Base-by-base conservation (phyloP, 345 rosid genomes). In the Durio zibethinus region DNA sequence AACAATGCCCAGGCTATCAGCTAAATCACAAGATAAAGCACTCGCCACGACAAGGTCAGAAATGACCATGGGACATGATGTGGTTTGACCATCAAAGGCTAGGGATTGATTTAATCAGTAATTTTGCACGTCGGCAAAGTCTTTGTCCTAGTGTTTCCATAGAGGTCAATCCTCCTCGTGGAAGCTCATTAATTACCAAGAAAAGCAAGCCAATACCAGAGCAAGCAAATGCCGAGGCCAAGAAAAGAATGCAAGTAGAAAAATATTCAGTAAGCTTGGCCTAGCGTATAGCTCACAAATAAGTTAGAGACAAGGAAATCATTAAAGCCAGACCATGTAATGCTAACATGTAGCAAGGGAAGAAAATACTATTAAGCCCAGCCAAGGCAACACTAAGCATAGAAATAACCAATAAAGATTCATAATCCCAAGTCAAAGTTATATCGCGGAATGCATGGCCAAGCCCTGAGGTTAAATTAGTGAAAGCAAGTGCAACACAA, bases 1-100 rank as follows among this genome's bases (percentile, higher is more conserved):
- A 80, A 82, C 6, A 33, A 21, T 10, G 64, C 23, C 31, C 56
- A 57, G 36, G 14, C 14, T 73, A 40, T 68, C 43, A 50, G 59
- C 29, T 57, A 3, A 45, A 18, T n/a, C n/a, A n/a, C n/a, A n/a
- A n/a, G n/a, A n/a, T n/a, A n/a, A n/a, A n/a, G n/a, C n/a, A n/a
- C n/a, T n/a, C n/a, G n/a, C n/a, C n/a, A n/a, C n/a, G n/a, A n/a
- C n/a, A n/a, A n/a, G n/a, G n/a, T n/a, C n/a, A 53, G 29, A 48
- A 42, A 27, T 74, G 16, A 15, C 14, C 33, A 36, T n/a, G 18
- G 12, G 29, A n/a, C 10, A 56, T 56, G 52, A 73, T 21, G n/a
- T 23, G 36, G 52, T 12, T 25, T 15, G 20, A 18, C 29, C 60
- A 75, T 60, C 6, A 38, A 18, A 60, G 75, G 72, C 72, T 27